Evolutionary conservation across 1,139 yeast genomes (phyloP).

Genomic region (Groenewaldozyma auringiensis): DNA sequence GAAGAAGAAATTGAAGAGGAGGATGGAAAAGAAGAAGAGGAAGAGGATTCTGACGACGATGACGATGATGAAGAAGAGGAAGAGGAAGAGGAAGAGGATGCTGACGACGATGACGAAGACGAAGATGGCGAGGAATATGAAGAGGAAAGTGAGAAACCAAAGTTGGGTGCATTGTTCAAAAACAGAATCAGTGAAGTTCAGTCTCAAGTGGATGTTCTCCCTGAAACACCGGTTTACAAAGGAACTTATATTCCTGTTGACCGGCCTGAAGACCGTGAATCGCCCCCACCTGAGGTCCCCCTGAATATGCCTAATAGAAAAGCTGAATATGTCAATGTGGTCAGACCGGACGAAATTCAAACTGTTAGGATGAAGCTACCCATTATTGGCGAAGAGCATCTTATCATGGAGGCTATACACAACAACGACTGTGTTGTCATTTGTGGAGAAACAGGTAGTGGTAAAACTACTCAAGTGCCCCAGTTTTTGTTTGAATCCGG

Average conservation of each 20-base stretch:
- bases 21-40: slow-evolving; percentile 17
- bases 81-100: slow-evolving; percentile 13
- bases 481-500: slow-evolving; percentile 89
- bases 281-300: slow-evolving; percentile 34
- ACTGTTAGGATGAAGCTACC: slow-evolving; percentile 65
- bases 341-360: slow-evolving; percentile 59
- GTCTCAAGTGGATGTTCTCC: slow-evolving; percentile 18
- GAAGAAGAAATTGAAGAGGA: slow-evolving; percentile 22
- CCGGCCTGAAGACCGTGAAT: slow-evolving; percentile 31
- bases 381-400: slow-evolving; percentile 84
- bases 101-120: slow-evolving; percentile 7
- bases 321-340: slow-evolving; percentile 61
- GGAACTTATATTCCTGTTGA: slow-evolving; percentile 30
- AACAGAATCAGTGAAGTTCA: slow-evolving; percentile 42
- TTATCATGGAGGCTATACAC: slow-evolving; percentile 91
- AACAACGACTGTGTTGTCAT: slow-evolving; percentile 86
- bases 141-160: slow-evolving; percentile 22
- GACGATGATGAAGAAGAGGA: slow-evolving; percentile 17
- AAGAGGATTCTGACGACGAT: slow-evolving; percentile 16
- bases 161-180: slow-evolving; percentile 35
- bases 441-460: slow-evolving; percentile 98
- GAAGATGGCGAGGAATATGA: slow-evolving; percentile 21
- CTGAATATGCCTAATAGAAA: slow-evolving; percentile 50
- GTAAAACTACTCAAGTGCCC: slow-evolving; percentile 96
- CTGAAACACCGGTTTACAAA: slow-evolving; percentile 27